Evolutionary conservation across 768 basidiomycete genomes (phyloP).

Genomic region (Tylopilus balloui): DNA sequence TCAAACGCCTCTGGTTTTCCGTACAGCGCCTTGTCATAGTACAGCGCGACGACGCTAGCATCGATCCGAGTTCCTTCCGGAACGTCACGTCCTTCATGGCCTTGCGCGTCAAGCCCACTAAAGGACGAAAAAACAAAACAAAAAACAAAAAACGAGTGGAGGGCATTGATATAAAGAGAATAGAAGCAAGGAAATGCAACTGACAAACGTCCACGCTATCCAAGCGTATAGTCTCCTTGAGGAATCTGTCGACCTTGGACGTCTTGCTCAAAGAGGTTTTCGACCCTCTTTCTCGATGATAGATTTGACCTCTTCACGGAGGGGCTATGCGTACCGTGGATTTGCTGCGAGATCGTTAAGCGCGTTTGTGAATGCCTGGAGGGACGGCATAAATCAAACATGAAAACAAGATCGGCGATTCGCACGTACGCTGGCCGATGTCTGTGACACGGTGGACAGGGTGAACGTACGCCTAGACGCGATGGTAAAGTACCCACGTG

Average conservation of each 20-base stretch:
- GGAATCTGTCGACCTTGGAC: slow-evolving; percentile 5
- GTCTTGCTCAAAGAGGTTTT: not conserved
- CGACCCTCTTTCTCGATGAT: not conserved
- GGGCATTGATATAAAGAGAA: too few species aligned
- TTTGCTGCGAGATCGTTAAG: not conserved
- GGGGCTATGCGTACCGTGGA: not conserved
- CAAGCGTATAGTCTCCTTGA: not conserved
- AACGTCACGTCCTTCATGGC: not conserved
- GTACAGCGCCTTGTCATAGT: not conserved
- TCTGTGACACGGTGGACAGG: not conserved
- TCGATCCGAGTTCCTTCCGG: not conserved
- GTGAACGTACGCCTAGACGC: too few species aligned
- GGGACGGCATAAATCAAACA: too few species aligned
- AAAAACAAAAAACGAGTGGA: too few species aligned
- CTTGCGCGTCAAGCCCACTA: not conserved
- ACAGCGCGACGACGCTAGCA: not conserved
- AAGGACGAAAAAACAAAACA: too few species aligned
- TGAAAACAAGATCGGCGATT: not conserved
- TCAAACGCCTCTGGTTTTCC: not conserved
- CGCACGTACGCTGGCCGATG: not conserved
- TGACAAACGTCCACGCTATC: too few species aligned
- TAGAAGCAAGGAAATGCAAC: too few species aligned
- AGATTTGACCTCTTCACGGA: slow-evolving; percentile 3
- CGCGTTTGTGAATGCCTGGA: not conserved
- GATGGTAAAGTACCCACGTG: slow-evolving; percentile 14